Conservation (phyloP, 345 rosid genomes). For the Hibiscus trionum region DNA sequence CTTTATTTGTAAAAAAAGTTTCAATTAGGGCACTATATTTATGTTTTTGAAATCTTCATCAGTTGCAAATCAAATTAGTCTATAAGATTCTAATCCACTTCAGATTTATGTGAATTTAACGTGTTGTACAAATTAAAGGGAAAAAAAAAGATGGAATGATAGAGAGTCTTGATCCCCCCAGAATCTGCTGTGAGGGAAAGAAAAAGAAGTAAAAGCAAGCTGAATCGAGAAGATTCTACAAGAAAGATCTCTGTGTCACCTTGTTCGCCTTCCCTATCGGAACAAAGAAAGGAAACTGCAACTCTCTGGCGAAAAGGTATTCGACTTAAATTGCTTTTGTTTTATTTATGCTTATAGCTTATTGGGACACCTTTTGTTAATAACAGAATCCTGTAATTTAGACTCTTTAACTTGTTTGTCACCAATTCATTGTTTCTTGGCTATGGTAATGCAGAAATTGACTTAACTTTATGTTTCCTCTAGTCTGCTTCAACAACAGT, state of each 20-base stretch:
- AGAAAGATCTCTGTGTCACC: conserved; percentile 23
- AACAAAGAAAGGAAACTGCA: conserved; percentile 20
- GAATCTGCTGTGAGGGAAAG: conserved; percentile 77
- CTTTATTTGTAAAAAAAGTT: background rate
- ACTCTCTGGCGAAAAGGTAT: conserved; percentile 25
- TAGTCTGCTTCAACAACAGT: conserved; percentile 40
- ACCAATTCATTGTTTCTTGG: background rate
- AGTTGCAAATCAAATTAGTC: background rate
- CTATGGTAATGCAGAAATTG: background rate
- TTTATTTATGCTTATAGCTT: background rate
- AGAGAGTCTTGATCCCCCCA: conserved; percentile 7
- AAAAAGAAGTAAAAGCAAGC: conserved; percentile 47
- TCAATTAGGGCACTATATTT: background rate
- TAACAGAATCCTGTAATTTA: background rate
- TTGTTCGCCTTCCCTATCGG: conserved; percentile 27
- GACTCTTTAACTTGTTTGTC: background rate
- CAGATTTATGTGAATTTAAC: background rate
- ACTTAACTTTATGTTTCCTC: conserved; percentile 12
- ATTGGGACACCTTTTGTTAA: background rate
- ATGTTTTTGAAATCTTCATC: background rate
- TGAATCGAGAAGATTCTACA: conserved; percentile 25
- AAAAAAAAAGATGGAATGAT: background rate
- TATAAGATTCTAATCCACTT: background rate
- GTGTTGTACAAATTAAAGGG: background rate
- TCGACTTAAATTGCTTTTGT: conserved; percentile 5